Evolutionary conservation across 345 rosid genomes (phyloP), one percentile per base, ranked within the genome.

Genomic region (Ceriops decandra): DNA sequence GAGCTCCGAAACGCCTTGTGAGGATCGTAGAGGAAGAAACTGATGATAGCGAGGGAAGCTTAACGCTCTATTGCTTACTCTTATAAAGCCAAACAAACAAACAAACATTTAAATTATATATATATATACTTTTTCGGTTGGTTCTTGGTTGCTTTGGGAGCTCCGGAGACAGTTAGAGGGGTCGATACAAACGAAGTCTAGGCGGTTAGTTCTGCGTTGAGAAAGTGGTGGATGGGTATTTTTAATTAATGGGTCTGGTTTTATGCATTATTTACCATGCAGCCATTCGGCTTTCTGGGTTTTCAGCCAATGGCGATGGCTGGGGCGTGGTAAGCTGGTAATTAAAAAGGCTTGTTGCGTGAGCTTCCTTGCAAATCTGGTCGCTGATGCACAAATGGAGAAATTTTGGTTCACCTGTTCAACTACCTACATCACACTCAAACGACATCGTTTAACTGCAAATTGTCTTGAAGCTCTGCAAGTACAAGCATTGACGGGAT

Each of bases 101-200:
- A 17, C 15, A 19, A 16, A 32, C 9, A 4, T n/a, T 6, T 9
- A n/a, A 21, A 33, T 42, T 42, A 0, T 42, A 13, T 10, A 54
- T 21, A 54, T 4, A 54, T 33, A 33, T 33, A 35, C 8, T 22
- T 10, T 32, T 32, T 42, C 49, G 38, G 22, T 7, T 33, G 32
- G 15, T 54, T 17, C 8, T 7, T 24, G 22, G 8, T 42, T 17
- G 85, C 82, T 69, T 85, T 70, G 84, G 76, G 24, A 70, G 69
- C 68, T 82, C 79, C 83, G 85, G 68, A 76, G 56, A 27, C 57
- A 7, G 49, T 57, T 49, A 0, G 20, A 28, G 27, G 69, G 4
- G 82, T 78, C 85, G 88, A 80, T 70, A 56, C 5, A 51, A 63
- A 58, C 85, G 71, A 80, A 24, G 85, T 7, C 11, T 0, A 79